A percentile compares a stretch with the other conserved stretches of the same genome.
phyloP scores from a whole-genome alignment of 1,284 basidiomycete genomes.

The Naganishia liquefaciens region DNA sequence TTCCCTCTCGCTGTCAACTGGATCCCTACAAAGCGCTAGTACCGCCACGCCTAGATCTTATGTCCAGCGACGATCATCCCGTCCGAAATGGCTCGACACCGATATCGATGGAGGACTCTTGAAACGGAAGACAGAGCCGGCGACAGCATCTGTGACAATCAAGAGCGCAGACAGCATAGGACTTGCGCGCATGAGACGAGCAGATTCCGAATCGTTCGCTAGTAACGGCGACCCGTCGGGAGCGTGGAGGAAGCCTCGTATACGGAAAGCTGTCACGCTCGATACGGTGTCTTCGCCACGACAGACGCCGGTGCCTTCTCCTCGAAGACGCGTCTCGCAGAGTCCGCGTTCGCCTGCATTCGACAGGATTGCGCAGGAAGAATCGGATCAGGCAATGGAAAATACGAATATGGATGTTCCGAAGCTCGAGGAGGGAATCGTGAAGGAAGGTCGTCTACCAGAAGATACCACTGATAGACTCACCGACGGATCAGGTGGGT shows the following conservation, averaged over 20 bases:
- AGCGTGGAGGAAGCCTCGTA: background rate
- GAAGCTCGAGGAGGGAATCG: background rate
- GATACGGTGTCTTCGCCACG: background rate
- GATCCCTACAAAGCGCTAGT: conserved; percentile 1
- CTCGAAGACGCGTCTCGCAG: background rate
- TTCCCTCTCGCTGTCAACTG: conserved; percentile 2
- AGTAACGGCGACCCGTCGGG: background rate
- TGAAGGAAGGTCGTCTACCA: too few species aligned
- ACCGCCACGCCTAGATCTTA: conserved; percentile 8
- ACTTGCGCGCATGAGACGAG: background rate
- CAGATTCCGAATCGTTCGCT: background rate
- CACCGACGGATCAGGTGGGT: too few species aligned
- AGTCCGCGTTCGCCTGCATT: background rate
- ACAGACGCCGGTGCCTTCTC: background rate
- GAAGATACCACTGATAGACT: too few species aligned
- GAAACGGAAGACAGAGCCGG: conserved; percentile 16
- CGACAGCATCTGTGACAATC: conserved; percentile 9
- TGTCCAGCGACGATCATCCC: conserved; percentile 1
- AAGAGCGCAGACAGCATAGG: conserved; percentile 12
- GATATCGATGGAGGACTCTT: conserved; percentile 15
- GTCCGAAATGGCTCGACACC: conserved; percentile 24
- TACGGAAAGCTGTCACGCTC: background rate
- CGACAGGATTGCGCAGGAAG: background rate
- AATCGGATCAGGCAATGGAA: background rate
- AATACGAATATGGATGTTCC: too few species aligned